Base-by-base conservation (phyloP, 140 eudicot species). In the Erigeron philadelphicus region DNA sequence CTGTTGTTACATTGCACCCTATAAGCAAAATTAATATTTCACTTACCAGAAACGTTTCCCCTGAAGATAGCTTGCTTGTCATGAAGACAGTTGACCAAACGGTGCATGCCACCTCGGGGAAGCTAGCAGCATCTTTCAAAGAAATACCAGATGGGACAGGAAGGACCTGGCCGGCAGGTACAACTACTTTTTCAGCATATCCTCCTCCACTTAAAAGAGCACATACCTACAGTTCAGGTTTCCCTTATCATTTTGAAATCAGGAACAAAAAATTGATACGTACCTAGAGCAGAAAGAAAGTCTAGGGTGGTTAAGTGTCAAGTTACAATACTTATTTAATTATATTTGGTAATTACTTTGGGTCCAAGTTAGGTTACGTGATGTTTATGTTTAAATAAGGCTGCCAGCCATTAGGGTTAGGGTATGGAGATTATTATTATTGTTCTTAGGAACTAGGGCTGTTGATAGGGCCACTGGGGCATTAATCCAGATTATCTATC, bases 41-140 rank as follows among this genome's bases (percentile, higher is more conserved):
- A 81, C 64, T 62, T 87, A 93, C 96, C 96, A 93, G 74, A 79
- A 87, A 85, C 9, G 94, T 84, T 76, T 93, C 98, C 56, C 94
- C 98, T 7, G 86, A 13, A 44, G 95, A 75, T 16, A 93, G 85
- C 68, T 64, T 80, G 86, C 98, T 93, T 78, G 75, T 86, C 98
- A 93, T 93, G 67, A 93, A 93, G 54, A 93, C 88, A 16, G 98
- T 89, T 67, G 95, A 93, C 98, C 96, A 93, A 61, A 93, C 96
- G 8, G 98, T 93, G 79, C 98, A 89, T 16, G 89, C 98, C 38
- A 93, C 96, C 87, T 93, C 98, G 0, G 98, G 98, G 57, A 93
- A 87, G 81, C 87, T 81, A 69, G 98, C 95, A 68, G 98, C 96
- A 75, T 93, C 98, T 75, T 83, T 82, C 82, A 93, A 80, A 70